Conservation (phyloP, 1,284 basidiomycete species). For the Pseudozyma flocculosa region DNA sequence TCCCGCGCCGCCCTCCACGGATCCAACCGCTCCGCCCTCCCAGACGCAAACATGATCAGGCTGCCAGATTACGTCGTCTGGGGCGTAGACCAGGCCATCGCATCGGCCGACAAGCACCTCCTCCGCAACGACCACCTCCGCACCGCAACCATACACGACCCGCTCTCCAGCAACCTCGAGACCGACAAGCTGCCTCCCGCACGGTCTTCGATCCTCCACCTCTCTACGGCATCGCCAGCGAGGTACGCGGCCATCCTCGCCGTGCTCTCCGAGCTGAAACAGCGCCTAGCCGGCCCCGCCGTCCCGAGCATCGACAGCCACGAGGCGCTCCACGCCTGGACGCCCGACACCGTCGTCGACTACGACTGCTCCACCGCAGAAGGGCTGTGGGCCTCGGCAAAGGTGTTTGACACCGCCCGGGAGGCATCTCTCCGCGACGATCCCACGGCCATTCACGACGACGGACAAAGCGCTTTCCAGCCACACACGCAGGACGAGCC, state of each 20-base stretch:
- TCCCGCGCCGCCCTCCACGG: constrained; percentile 29
- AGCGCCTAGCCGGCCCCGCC: constrained; percentile 10
- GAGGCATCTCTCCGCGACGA: too few species aligned
- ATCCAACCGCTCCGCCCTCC: constrained; percentile 14
- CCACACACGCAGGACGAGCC: too few species aligned
- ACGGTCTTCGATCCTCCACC: constrained; percentile 25
- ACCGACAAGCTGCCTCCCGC: constrained; percentile 27
- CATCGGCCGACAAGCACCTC: constrained; percentile 21
- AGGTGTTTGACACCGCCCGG: constrained; percentile 23
- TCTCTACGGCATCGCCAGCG: constrained; percentile 26
- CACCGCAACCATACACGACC: constrained; percentile 23
- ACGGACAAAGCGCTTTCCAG: too few species aligned
- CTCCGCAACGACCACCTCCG: constrained; percentile 24
- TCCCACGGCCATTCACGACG: too few species aligned
- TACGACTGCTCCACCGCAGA: constrained; percentile 42
- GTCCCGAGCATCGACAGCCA: not conserved
- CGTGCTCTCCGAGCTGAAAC: constrained; percentile 23
- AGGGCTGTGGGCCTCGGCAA: constrained; percentile 48
- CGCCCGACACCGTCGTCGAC: constrained; percentile 39
- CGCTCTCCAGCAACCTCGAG: constrained; percentile 20
- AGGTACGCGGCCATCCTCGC: constrained; percentile 36
- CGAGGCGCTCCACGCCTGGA: constrained; percentile 14
- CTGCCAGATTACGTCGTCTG: constrained; percentile 31
- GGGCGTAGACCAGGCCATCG: constrained; percentile 32
- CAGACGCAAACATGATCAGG: constrained; percentile 19